Percentiles rank a stretch among this genome's conserved stretches.
Evolutionary conservation across 768 basidiomycete genomes (phyloP).

Genomic region (Chalciporus piperatus): DNA sequence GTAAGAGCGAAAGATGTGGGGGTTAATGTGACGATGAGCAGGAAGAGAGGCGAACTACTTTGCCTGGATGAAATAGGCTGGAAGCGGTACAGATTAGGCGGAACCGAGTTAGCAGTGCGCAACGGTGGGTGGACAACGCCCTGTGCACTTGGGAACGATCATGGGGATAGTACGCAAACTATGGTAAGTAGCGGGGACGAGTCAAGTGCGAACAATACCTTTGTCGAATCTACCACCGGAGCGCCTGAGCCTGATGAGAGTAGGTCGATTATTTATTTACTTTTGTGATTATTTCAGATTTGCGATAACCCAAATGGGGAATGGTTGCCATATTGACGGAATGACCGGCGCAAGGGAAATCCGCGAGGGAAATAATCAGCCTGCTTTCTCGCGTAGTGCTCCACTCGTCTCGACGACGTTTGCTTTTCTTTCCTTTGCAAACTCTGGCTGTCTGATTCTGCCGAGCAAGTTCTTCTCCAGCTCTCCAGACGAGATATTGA

Average conservation of each 20-base stretch:
- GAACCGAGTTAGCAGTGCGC: background rate
- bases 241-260: background rate
- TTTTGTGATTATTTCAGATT: background rate
- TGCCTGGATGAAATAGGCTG: background rate
- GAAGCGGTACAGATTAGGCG: background rate
- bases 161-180: background rate
- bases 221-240: background rate
- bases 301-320: background rate
- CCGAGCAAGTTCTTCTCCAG: background rate
- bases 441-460: background rate
- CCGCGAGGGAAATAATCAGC: too few relatives aligned
- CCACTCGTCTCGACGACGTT: slow-evolving; percentile 1
- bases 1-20: background rate
- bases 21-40: background rate
- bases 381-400: too few relatives aligned
- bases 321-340: background rate
- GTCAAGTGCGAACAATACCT: background rate
- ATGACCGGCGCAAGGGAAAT: too few relatives aligned
- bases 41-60: background rate
- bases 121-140: background rate
- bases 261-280: background rate
- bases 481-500: background rate
- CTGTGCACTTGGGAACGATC: background rate
- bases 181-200: background rate
- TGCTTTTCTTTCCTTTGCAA: background rate